phyloP scores from a whole-genome alignment of 2,329 filamentous ascomycete species.

The Alternaria rosae region DNA sequence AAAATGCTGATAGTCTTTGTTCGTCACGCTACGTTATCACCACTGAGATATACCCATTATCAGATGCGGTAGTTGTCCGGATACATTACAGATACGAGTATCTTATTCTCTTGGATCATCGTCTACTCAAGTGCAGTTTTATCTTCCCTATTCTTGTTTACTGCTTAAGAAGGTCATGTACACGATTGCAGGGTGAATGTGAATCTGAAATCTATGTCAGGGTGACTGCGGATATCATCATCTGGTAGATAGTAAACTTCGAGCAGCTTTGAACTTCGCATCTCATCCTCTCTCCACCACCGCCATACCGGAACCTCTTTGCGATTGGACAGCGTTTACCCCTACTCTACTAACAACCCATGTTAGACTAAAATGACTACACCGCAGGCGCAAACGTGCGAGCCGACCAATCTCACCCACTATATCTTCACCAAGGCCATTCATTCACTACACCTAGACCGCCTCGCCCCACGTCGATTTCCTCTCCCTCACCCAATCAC shows the following conservation, averaged over 20 bases:
- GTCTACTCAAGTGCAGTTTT: too few species aligned
- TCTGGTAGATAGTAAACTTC: not conserved
- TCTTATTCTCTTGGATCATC: not conserved
- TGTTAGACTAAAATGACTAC: not conserved
- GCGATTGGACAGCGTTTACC: not conserved
- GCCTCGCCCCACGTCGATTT: slow-evolving; percentile 3
- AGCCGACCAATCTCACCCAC: not conserved
- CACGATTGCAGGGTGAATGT: not conserved
- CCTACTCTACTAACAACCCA: not conserved
- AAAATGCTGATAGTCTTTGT: not conserved
- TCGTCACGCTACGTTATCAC: not conserved
- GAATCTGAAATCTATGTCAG: not conserved
- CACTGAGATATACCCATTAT: too few species aligned
- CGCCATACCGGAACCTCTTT: not conserved
- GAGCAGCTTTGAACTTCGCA: not conserved
- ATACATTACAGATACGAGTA: not conserved
- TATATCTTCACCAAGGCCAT: slow-evolving; percentile 8
- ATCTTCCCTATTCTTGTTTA: too few species aligned
- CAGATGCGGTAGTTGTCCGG: not conserved
- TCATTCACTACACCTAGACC: slow-evolving; percentile 4
- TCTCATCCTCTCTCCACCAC: not conserved
- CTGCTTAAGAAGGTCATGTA: not conserved
- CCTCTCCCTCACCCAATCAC: not conserved
- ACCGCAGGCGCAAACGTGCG: not conserved
- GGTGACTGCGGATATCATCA: not conserved